phyloP scores from a whole-genome alignment of 208 protist species.

The Phytomonas sp. region DNA sequence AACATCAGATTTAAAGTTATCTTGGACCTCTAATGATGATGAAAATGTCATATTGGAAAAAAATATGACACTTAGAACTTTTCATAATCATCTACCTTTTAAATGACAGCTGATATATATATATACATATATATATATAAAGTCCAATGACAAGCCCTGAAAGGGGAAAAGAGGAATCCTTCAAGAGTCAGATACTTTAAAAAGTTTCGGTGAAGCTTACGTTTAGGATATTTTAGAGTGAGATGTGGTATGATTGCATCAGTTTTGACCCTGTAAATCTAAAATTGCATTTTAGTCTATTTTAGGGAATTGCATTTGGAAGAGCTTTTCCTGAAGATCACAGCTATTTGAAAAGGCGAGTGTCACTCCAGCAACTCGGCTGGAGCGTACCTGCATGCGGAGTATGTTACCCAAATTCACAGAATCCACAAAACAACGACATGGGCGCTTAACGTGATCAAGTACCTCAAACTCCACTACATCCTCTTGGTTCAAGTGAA shows the following conservation, averaged over 20 bases:
- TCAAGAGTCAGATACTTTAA: neutral
- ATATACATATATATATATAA: neutral
- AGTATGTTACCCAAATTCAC: constrained; percentile 79
- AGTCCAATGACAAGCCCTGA: neutral
- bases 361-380: constrained; percentile 68
- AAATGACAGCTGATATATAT: neutral
- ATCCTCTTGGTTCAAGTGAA: constrained; percentile 82
- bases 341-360: constrained; percentile 82
- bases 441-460: constrained; percentile 75
- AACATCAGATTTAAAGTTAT: neutral
- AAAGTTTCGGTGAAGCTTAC: neutral
- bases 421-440: constrained; percentile 82
- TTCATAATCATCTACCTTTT: neutral
- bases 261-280: neutral
- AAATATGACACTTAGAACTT: neutral
- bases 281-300: neutral
- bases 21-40: neutral
- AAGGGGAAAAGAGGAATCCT: constrained; percentile 4
- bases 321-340: constrained; percentile 85
- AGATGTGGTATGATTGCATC: neutral
- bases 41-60: constrained; percentile 1
- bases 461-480: constrained; percentile 85
- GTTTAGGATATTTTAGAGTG: neutral
- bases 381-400: constrained; percentile 76
- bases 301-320: constrained; percentile 86